phyloP scores from a whole-genome alignment of 345 rosid species.

The Syzygium oleosum region DNA sequence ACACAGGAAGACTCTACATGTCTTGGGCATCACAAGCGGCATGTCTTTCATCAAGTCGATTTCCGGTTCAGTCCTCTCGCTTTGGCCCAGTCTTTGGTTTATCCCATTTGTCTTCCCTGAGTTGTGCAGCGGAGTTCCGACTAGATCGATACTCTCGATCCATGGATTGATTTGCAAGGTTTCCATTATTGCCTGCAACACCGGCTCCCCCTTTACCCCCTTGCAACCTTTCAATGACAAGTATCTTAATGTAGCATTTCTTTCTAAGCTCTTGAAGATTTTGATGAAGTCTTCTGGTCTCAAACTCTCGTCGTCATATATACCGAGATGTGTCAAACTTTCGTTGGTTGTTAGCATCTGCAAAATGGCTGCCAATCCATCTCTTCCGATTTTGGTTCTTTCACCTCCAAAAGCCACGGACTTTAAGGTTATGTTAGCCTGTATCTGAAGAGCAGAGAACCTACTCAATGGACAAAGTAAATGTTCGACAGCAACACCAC shows the following conservation, averaged over 20 bases:
- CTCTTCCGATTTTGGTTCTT: constrained; percentile 62
- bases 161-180: constrained; percentile 80
- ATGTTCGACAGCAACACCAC: constrained; percentile 71
- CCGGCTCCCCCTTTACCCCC: constrained; percentile 67
- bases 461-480: constrained; percentile 83
- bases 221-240: constrained; percentile 83
- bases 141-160: constrained; percentile 79
- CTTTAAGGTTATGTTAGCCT: constrained; percentile 74
- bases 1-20: constrained; percentile 80
- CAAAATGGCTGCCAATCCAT: constrained; percentile 70
- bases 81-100: constrained; percentile 70
- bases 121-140: constrained; percentile 62
- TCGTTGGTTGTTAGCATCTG: constrained; percentile 74
- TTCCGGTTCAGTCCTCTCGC: constrained; percentile 45
- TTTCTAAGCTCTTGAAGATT: constrained; percentile 65
- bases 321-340: constrained; percentile 52
- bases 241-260: constrained; percentile 60
- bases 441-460: constrained; percentile 79
- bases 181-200: constrained; percentile 61
- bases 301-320: constrained; percentile 62
- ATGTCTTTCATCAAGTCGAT: constrained; percentile 68
- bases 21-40: constrained; percentile 79
- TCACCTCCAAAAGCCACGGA: constrained; percentile 63
- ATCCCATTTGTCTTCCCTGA: constrained; percentile 66
- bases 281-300: constrained; percentile 66